Evolutionary conservation across 768 basidiomycete genomes (phyloP).

Genomic region (Leccinum pellstonianum): DNA sequence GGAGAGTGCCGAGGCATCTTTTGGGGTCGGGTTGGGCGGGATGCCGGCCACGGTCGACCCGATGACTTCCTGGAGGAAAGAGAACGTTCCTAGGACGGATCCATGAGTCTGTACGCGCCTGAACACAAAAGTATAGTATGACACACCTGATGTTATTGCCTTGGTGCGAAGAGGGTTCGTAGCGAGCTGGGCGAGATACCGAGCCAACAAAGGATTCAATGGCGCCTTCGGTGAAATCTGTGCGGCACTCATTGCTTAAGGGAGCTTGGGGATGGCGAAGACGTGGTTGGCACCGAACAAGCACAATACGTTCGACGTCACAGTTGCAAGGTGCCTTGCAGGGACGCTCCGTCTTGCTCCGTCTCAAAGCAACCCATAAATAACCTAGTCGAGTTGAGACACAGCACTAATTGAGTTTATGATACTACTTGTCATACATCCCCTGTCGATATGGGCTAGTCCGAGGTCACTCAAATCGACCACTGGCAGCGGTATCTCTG

Average conservation of each 20-base stretch:
- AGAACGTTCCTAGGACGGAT: conserved; percentile 43
- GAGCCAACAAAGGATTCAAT: conserved; percentile 53
- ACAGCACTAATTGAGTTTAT: too few species aligned
- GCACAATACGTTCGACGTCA: too few species aligned
- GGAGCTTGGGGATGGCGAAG: neutral
- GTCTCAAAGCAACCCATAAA: neutral
- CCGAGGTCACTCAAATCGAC: too few species aligned
- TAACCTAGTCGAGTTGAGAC: too few species aligned
- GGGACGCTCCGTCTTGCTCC: too few species aligned
- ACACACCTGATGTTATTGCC: conserved; percentile 64
- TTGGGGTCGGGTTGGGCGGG: conserved; percentile 48
- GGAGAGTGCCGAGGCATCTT: conserved; percentile 52
- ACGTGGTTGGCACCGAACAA: neutral
- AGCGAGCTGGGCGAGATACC: conserved; percentile 68
- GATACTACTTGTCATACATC: too few species aligned
- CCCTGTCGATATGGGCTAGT: too few species aligned
- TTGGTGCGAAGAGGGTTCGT: conserved; percentile 78
- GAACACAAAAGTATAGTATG: neutral
- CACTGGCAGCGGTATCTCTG: too few species aligned
- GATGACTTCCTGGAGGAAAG: conserved; percentile 78
- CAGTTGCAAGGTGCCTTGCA: too few species aligned
- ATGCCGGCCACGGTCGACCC: conserved; percentile 68
- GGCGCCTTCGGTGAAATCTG: conserved; percentile 19
- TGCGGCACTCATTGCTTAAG: conserved; percentile 37
- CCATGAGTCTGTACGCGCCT: neutral